Base-by-base conservation (phyloP, 1,284 basidiomycete species). In the Kwoniella shivajii region DNA sequence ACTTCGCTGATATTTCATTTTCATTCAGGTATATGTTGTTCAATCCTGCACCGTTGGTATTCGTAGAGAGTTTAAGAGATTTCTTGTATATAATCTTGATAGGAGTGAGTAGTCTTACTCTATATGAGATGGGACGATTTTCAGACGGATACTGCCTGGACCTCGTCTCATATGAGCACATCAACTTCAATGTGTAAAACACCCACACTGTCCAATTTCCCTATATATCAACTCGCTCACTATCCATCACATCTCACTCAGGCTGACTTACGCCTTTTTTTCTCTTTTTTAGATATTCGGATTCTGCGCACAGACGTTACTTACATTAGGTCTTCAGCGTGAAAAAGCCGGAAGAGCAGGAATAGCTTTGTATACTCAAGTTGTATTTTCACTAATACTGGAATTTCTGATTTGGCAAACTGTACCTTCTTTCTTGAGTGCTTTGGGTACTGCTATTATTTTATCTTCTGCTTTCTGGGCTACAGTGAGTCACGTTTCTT, bases 291-390 rank as follows among this genome's bases (percentile, higher is more conserved):
- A 71, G 67, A 58, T 86, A 2, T 83, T 85, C 57, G 86, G 86
- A 2, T 86, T 88, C 63, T 61, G 79, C 16, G 84, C 82, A 0
- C 86, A 87, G 73, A 82, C 84, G 2, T 55, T 77, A 7, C 65
- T 79, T 7, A 78, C 78, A 3, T 52, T 75, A 36, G 78, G 77
- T 7, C 60, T 79, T 1, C 75, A 78, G 45, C 71, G 75, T 4
- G 78, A 78, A 54, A 77, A 77, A 56, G 78, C 77, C 3, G 78
- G 77, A 0, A 60, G 77, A 45, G 78, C 77, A 1, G 68, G 72
- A 10, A 54, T 78, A n/a, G 77, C 76, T 3, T 69, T 75, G 54
- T 79, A 78, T 45, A 65, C 75, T 6, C 73, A 73, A 62, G 76
- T 78, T 18, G 30, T 78, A 57, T 78, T 75, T 50, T 66, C 75